Base-by-base conservation (phyloP, 1,139 yeast genomes). In the Scheffersomyces quercinus region DNA sequence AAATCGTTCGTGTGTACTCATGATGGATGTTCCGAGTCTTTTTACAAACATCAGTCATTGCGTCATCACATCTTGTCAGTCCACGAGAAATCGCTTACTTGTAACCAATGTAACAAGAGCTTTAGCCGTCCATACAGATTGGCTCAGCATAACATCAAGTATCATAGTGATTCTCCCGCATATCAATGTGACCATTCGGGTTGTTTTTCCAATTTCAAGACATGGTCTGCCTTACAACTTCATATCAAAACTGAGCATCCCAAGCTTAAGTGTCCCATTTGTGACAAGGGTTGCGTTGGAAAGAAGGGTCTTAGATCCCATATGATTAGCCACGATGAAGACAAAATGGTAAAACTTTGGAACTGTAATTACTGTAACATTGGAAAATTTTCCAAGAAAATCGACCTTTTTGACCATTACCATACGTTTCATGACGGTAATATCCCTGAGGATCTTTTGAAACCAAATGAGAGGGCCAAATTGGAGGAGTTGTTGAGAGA, bases 201-300 rank as follows among this genome's bases (percentile, higher is more conserved):
- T 1, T 86, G 95, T 58, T 73, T 75, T 47, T 61, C 68, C 46
- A 72, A 74, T 42, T 88, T 88, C 62, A 76, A 78, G 48, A 85
- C 88, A 0, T 87, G 96, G 95, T 79, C 89, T 1, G 85, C 84
- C 1, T 68, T 89, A 35, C 93, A 85, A 55, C 62, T 76, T 8
- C 98, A 91, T 62, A 70, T 81, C 41, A 85, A 83, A 52, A 75
- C 80, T 1, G 84, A 77, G 30, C 97, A 90, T 63, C 91, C 93
- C 9, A 81, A 82, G 56, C 55, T 85, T 31, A 73, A 73, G 39
- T 89, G 97, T 66, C 54, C 67, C 1, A 54, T 79, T 1, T 90
- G 97, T 69, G 83, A 82, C 11, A 85, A 82, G 58, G 81, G 79
- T 4, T 86, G 93, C 69, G 84, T 86, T 10, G 96, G 95, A 14